Conservation (phyloP, 2,329 filamentous ascomycete species). For the Fonsecaea monophora region DNA sequence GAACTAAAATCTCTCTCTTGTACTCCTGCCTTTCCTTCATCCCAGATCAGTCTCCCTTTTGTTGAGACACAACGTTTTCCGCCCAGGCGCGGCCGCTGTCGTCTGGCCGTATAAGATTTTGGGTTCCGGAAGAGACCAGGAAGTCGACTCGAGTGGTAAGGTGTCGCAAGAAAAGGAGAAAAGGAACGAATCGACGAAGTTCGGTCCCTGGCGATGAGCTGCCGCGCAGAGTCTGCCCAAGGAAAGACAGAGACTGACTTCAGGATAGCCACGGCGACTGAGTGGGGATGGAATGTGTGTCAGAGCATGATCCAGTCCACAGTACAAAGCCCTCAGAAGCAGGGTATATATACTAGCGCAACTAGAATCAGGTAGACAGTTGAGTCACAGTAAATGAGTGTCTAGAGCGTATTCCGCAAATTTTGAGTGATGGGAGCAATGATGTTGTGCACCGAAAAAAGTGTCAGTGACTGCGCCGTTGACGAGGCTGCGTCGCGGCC, state of each 20-base stretch:
- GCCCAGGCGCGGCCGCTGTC: neutral
- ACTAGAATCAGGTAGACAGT: neutral
- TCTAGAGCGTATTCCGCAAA: neutral
- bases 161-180: neutral
- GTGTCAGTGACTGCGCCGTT: neutral
- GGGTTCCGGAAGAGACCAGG: neutral
- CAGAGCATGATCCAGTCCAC: neutral
- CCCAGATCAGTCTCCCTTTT: neutral
- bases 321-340: neutral
- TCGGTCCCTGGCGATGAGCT: neutral
- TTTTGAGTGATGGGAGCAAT: neutral
- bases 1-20: slow-evolving; percentile 7
- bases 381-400: neutral
- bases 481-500: neutral
- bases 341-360: neutral
- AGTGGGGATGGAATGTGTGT: slow-evolving; percentile 13
- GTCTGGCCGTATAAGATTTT: neutral
- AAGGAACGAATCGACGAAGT: neutral
- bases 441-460: neutral
- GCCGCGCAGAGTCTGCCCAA: slow-evolving; percentile 12
- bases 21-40: slow-evolving; percentile 16
- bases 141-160: neutral
- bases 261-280: slow-evolving; percentile 29
- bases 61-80: neutral
- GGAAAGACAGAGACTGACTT: slow-evolving; percentile 14